These are phyloP conservation scores for Vicia villosa DNA, from an alignment of 306 rosid genomes.

Conservation along the genomic window DNA sequence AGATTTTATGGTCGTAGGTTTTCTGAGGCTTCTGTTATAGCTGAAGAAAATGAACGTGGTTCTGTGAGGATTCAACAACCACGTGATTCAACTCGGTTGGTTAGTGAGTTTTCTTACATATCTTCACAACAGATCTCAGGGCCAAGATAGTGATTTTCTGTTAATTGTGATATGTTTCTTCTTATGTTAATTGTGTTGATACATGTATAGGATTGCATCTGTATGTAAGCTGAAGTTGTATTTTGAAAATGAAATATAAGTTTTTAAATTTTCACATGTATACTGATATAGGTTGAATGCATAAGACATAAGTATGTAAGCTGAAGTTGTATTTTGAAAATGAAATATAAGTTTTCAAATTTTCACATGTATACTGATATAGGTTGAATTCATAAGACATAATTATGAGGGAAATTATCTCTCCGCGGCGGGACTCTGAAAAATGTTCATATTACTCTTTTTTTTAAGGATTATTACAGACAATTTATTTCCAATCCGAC, in stretches of 20 bases:
- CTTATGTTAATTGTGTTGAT: conserved; percentile 24
- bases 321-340: background rate
- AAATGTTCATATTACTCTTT: too few relatives aligned
- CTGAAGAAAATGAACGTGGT: conserved; percentile 46
- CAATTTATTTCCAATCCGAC: too few relatives aligned
- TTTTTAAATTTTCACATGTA: conserved; percentile 6
- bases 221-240: conserved; percentile 12
- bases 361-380: background rate
- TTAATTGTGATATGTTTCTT: background rate
- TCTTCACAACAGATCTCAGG: conserved; percentile 88
- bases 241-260: too few relatives aligned
- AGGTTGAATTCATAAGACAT: background rate
- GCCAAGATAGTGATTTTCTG: conserved; percentile 63
- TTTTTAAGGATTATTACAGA: too few relatives aligned
- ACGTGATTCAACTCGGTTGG: conserved; percentile 30
- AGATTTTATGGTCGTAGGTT: conserved; percentile 82
- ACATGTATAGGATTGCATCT: background rate
- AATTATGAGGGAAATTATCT: too few relatives aligned
- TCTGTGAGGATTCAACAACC: conserved; percentile 34
- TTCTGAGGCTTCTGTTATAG: conserved; percentile 70
- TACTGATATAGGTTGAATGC: background rate
- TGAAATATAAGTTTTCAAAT: too few relatives aligned
- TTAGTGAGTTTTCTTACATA: conserved; percentile 49
- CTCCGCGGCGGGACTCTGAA: too few relatives aligned
- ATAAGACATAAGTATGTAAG: background rate